A percentile compares a stretch with the other conserved stretches of the same genome.
These are phyloP conservation scores for Aaosphaeria arxii DNA, from an alignment of 2,329 filamentous ascomycete species.

Conservation along the genomic window DNA sequence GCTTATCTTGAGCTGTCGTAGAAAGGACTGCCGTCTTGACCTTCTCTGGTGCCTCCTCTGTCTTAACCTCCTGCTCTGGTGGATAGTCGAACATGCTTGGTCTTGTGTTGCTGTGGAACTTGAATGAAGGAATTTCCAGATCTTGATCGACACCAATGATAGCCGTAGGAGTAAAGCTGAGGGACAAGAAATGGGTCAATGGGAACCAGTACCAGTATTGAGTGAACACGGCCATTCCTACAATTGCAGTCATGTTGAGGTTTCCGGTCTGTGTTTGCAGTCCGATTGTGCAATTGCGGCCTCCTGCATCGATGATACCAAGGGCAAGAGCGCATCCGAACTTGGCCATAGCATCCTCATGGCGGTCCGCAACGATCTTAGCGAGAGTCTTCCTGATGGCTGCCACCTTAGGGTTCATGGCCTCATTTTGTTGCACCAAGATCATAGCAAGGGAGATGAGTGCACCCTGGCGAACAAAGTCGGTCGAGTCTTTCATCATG, in stretches of 20 bases:
- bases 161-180: conserved; percentile 94
- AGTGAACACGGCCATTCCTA: conserved; percentile 96
- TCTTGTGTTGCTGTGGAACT: conserved; percentile 91
- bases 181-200: conserved; percentile 91
- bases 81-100: conserved; percentile 98
- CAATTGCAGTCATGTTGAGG: conserved; percentile 96
- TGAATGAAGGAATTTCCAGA: conserved; percentile 88
- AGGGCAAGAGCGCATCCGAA: conserved; percentile 92
- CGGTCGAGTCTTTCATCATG: conserved; percentile 98
- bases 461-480: conserved; percentile 96
- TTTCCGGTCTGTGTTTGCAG: conserved; percentile 97
- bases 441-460: conserved; percentile 96
- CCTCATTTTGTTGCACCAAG: conserved; percentile 98
- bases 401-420: conserved; percentile 95
- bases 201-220: conserved; percentile 99
- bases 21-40: conserved; percentile 95
- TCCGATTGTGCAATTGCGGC: conserved; percentile 96
- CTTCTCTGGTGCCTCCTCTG: conserved; percentile 88
- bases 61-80: conserved; percentile 91
- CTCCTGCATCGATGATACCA: conserved; percentile 96
- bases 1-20: conserved; percentile 94
- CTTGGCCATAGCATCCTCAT: conserved; percentile 99
- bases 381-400: conserved; percentile 88
- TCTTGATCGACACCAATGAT: conserved; percentile 94
- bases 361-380: conserved; percentile 90